These are phyloP conservation scores for Takashimella koratensis DNA, from an alignment of 1,284 basidiomycete genomes.

Conservation along the genomic window DNA sequence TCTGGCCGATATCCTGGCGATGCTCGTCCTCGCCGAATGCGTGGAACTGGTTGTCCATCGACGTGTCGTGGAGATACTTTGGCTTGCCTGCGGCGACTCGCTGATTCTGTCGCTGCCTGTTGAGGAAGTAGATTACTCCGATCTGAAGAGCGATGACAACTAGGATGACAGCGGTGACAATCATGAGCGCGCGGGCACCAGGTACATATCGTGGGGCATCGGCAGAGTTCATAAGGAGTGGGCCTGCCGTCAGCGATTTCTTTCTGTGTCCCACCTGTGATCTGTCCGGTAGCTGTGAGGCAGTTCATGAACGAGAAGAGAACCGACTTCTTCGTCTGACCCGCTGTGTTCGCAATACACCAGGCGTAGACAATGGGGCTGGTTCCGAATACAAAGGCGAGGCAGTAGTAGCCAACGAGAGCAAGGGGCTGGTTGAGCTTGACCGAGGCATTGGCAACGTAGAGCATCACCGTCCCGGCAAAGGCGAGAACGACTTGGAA, in stretches of 20 bases:
- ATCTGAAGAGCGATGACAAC: constrained; percentile 9
- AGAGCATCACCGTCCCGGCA: constrained; percentile 24
- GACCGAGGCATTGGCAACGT: constrained; percentile 9
- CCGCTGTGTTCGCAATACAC: constrained; percentile 21
- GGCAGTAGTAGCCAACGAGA: constrained; percentile 24
- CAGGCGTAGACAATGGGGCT: constrained; percentile 19
- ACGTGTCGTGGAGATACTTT: constrained; percentile 27
- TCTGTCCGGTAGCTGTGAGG: constrained; percentile 14
- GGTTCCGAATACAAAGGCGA: constrained; percentile 17
- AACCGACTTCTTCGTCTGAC: constrained; percentile 24
- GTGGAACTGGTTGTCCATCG: constrained; percentile 26
- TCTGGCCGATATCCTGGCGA: neutral
- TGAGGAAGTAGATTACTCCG: constrained; percentile 15
- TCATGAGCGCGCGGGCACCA: constrained; percentile 15
- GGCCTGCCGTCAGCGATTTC: constrained; percentile 28
- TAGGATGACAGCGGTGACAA: constrained; percentile 8
- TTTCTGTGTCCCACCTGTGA: constrained; percentile 12
- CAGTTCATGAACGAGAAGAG: constrained; percentile 1
- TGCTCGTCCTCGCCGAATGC: constrained; percentile 5
- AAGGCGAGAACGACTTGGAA: constrained; percentile 14
- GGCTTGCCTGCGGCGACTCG: constrained; percentile 34
- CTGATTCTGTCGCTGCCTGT: constrained; percentile 27
- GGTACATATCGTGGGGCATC: constrained; percentile 28
- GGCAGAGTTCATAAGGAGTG: constrained; percentile 31
- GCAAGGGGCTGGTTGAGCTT: constrained; percentile 5